These are phyloP conservation scores for Fusarium sterilihyphosum DNA, from an alignment of 2,329 filamentous ascomycete species.

Conservation along the genomic window DNA sequence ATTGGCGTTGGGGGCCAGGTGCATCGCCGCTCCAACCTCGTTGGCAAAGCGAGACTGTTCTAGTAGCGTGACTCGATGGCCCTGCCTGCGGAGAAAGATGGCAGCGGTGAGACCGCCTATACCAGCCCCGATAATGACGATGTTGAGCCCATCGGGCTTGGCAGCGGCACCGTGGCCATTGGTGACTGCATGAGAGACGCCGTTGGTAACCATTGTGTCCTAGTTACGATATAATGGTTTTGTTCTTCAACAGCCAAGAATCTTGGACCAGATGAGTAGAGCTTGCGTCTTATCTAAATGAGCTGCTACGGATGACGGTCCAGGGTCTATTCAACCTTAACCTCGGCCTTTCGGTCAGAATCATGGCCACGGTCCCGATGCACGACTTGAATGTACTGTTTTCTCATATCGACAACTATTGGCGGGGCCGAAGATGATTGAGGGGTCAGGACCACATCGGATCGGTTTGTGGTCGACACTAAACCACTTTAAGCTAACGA, in stretches of 20 bases:
- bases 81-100: constrained; percentile 59
- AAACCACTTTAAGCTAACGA: not conserved
- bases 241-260: rapidly evolving
- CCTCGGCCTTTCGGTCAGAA: not conserved
- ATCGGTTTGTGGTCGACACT: not conserved
- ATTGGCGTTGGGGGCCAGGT: constrained; percentile 70
- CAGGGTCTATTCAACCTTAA: not conserved
- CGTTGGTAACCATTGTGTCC: not conserved
- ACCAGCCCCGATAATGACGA: constrained; percentile 44
- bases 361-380: not conserved
- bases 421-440: not conserved
- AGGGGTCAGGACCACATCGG: not conserved
- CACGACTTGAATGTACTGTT: too few relatives aligned
- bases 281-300: not conserved
- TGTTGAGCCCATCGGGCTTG: not conserved
- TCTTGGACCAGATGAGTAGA: rapidly evolving
- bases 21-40: constrained; percentile 69
- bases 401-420: not conserved
- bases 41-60: constrained; percentile 56
- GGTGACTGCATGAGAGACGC: rapidly evolving
- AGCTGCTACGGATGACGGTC: not conserved
- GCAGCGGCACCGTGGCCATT: not conserved
- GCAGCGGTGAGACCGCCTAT: constrained; percentile 61
- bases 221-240: rapidly evolving
- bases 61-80: constrained; percentile 51